Conservation (phyloP, 176 grass and related monocot genomes). For the Dactylis glomerata region DNA sequence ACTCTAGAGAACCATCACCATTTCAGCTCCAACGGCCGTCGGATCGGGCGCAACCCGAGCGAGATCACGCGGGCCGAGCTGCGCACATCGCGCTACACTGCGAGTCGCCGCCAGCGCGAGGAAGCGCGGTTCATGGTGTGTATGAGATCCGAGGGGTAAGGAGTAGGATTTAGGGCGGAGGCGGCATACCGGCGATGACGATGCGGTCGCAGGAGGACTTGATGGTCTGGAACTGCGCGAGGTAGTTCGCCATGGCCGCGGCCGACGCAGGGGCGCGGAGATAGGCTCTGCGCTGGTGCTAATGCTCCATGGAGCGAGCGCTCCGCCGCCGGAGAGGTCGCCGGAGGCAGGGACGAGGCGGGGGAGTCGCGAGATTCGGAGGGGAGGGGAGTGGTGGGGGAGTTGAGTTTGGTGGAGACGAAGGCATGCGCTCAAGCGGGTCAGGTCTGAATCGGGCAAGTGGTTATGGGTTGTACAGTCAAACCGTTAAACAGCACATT, state of each 20-base stretch:
- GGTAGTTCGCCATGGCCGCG: slow-evolving; percentile 88
- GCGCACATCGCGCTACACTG: background rate
- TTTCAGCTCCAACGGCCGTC: background rate
- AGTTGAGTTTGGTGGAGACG: background rate
- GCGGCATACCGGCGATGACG: slow-evolving; percentile 75
- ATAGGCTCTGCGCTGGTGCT: background rate
- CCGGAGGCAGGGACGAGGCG: slow-evolving; percentile 13
- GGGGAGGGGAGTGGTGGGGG: background rate
- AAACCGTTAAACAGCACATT: background rate
- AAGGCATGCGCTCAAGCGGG: background rate
- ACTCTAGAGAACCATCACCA: background rate
- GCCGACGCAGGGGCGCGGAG: background rate
- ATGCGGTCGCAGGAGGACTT: slow-evolving; percentile 94
- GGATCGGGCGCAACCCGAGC: background rate
- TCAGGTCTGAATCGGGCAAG: background rate
- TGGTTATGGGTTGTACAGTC: no score
- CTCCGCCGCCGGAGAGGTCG: background rate
- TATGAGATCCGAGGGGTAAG: background rate
- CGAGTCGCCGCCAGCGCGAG: background rate
- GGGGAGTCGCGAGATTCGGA: slow-evolving; percentile 32
- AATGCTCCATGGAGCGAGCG: background rate
- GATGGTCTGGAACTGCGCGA: slow-evolving; percentile 98
- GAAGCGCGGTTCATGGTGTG: background rate
- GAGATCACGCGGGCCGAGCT: slow-evolving; percentile 21
- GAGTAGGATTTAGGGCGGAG: background rate